Evolutionary conservation across 129 eudicot genomes (phyloP), one percentile per base, ranked within the genome.

Genomic region (Logfia minima): DNA sequence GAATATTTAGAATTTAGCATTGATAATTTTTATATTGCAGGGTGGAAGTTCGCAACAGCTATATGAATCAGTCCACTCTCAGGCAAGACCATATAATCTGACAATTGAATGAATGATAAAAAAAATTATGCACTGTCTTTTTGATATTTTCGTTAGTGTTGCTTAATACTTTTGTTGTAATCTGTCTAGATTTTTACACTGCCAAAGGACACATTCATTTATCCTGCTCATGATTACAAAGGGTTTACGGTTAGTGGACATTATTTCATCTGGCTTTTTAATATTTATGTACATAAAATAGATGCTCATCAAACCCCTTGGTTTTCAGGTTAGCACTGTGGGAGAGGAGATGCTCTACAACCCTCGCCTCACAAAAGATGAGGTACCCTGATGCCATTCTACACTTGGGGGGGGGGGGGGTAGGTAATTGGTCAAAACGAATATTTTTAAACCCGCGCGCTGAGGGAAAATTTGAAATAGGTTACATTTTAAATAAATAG

Each of bases 201-300:
- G 88, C 98, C 93, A 29, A 87, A 86, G 79, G 93, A 91, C 71
- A 94, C 98, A 58, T 82, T 87, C 59, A 68, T 94, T 61, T 94
- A 87, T 83, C 97, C 98, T 61, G 98, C 96, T 87, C 98, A 94
- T 84, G 98, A 94, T 84, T 94, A 94, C 89, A 94, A 89, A 84
- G 98, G 97, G 5, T 94, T 89, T 81, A 84, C 92, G 26, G 98
- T 94, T 86, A 77, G 97, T 37, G 72, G 53, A 48, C 60, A 13
- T 35, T n/a, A 10, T 28, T 39, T 58, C 1, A 37, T 68, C 1
- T 56, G n/a, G 62, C 34, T 74, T 29, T 52, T 62, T 11, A 14
- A 64, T 58, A 37, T n/a, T 29, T 10, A 43, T 23, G 4, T 71
- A 19, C 34, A 22, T 14, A 48, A 78, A 18, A 48, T 26, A 35